Evolutionary conservation across 139 green algal genomes (phyloP).

Genomic region (Dunaliella sp.): DNA sequence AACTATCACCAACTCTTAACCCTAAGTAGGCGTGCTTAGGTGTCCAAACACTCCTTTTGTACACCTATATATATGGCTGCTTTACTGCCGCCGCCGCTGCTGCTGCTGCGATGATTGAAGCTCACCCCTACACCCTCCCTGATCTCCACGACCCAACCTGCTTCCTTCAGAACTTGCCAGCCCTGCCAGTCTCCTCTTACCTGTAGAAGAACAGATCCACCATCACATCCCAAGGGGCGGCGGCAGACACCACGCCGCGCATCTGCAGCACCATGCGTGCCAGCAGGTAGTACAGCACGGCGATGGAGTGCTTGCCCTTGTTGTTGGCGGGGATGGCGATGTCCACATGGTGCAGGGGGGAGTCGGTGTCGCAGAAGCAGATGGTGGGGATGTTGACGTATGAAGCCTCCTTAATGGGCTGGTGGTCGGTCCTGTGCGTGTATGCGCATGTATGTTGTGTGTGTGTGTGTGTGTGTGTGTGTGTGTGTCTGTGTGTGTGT

Average conservation of each 20-base stretch:
- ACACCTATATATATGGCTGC: too few species aligned
- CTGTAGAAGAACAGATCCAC: constrained; percentile 99
- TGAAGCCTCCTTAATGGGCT: constrained; percentile 95
- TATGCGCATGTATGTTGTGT: not conserved
- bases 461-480: too few species aligned
- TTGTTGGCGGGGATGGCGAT: constrained; percentile 99
- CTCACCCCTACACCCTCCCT: not conserved
- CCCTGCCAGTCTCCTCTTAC: constrained; percentile 12
- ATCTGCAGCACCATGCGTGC: constrained; percentile 98
- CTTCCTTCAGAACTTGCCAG: not conserved
- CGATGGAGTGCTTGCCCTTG: constrained; percentile 90
- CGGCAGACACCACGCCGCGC: constrained; percentile 78
- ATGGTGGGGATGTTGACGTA: constrained; percentile 99
- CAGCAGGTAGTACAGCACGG: constrained; percentile 94
- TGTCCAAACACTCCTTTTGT: too few species aligned
- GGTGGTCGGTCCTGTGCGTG: constrained; percentile 71
- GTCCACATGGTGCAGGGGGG: constrained; percentile 87
- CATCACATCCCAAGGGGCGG: constrained; percentile 88
- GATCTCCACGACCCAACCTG: not conserved
- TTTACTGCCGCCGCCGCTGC: not conserved
- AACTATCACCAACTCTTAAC: too few species aligned
- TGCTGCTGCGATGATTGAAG: not conserved
- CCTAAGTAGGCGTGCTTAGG: too few species aligned
- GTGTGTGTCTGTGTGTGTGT: too few species aligned
- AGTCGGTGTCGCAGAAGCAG: constrained; percentile 99